These are phyloP conservation scores for Vanderwaltozyma tropicalis DNA, from an alignment of 805 yeast genomes.

Conservation along the genomic window DNA sequence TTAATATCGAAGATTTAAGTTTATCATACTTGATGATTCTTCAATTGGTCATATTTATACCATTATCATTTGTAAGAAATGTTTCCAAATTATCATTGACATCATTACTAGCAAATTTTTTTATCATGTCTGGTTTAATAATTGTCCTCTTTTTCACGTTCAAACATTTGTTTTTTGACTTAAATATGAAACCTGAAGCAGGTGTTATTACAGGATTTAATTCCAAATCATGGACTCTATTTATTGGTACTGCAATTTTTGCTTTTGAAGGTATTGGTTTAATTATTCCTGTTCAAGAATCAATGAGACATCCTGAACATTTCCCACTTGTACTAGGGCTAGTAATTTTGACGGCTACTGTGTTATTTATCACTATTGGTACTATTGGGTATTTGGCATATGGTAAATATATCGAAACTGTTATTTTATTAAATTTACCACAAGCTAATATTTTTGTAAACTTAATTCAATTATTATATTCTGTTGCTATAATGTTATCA, in stretches of 20 bases:
- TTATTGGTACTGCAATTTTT: slow-evolving; percentile 76
- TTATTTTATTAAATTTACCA: slow-evolving; percentile 62
- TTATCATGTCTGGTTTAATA: slow-evolving; percentile 54
- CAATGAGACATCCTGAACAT: slow-evolving; percentile 66
- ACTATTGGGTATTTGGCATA: slow-evolving; percentile 60
- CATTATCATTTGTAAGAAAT: slow-evolving; percentile 63
- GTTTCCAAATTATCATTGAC: slow-evolving; percentile 65
- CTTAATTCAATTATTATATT: slow-evolving; percentile 58
- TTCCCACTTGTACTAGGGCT: slow-evolving; percentile 54
- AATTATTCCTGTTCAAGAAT: slow-evolving; percentile 71
- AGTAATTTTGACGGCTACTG: slow-evolving; percentile 54
- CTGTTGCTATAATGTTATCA: slow-evolving; percentile 63
- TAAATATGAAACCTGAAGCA: slow-evolving; percentile 37
- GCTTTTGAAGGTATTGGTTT: slow-evolving; percentile 85
- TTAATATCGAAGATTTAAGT: slow-evolving; percentile 28
- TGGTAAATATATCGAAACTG: slow-evolving; percentile 55
- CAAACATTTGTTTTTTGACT: slow-evolving; percentile 21
- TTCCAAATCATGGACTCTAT: slow-evolving; percentile 50
- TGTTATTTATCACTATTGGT: slow-evolving; percentile 54
- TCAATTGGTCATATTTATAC: slow-evolving; percentile 52
- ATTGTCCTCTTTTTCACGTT: slow-evolving; percentile 51
- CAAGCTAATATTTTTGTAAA: slow-evolving; percentile 53
- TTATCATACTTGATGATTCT: slow-evolving; percentile 39
- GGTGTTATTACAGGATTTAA: slow-evolving; percentile 45
- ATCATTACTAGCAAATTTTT: slow-evolving; percentile 61